Evolutionary conservation across 768 basidiomycete genomes (phyloP).

Genomic region (Russula earlei): DNA sequence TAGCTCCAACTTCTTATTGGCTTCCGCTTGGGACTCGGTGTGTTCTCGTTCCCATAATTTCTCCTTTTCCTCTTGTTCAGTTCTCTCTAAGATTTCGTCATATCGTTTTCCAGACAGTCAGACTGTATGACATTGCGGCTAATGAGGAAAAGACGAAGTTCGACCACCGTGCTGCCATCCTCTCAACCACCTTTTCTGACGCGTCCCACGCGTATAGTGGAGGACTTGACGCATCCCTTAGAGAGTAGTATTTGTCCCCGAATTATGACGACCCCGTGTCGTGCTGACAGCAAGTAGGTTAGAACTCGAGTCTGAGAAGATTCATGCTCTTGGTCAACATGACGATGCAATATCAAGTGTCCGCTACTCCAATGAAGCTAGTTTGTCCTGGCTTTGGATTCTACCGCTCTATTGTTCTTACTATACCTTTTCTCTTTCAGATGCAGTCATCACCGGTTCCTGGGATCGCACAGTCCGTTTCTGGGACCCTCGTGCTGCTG

Average conservation of each 20-base stretch:
- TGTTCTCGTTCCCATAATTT: conserved; percentile 23
- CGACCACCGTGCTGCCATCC: conserved; percentile 80
- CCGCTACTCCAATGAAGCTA: conserved; percentile 53
- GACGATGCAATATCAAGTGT: conserved; percentile 72
- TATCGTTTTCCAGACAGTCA: conserved; percentile 43
- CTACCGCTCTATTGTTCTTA: neutral
- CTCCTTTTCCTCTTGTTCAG: conserved; percentile 27
- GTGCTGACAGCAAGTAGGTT: conserved; percentile 41
- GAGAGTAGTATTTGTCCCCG: conserved; percentile 64
- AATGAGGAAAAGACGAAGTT: conserved; percentile 73
- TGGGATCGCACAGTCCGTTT: conserved; percentile 87
- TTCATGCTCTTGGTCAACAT: conserved; percentile 70
- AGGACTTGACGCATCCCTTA: conserved; percentile 73
- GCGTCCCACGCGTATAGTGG: conserved; percentile 69
- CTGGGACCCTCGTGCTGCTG: conserved; percentile 69
- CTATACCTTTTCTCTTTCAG: conserved; percentile 30
- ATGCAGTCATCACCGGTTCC: conserved; percentile 72
- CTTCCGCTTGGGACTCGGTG: conserved; percentile 85
- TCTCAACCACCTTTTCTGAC: conserved; percentile 73
- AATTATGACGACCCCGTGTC: neutral
- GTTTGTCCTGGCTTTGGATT: conserved; percentile 33
- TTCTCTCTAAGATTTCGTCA: conserved; percentile 23
- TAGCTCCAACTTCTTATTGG: conserved; percentile 69
- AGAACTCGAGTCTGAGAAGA: conserved; percentile 65
- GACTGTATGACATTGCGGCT: conserved; percentile 43